These are phyloP conservation scores for Picea glauca DNA, from an alignment of 75 land plant species.

Conservation along the genomic window DNA sequence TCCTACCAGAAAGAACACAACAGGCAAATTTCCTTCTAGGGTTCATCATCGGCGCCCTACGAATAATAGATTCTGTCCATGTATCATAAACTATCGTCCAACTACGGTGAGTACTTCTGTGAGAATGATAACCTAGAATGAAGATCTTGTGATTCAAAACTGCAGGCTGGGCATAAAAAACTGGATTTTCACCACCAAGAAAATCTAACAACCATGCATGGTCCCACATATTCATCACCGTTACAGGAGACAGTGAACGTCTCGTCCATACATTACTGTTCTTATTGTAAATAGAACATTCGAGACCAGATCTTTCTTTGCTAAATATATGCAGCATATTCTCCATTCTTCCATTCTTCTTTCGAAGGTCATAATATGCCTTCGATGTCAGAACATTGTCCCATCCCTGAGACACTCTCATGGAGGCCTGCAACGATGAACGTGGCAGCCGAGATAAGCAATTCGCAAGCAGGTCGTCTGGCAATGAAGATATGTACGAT, in stretches of 20 bases:
- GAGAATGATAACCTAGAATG: constrained; percentile 30
- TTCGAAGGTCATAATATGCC: constrained; percentile 28
- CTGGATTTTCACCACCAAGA: constrained; percentile 15
- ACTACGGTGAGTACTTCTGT: constrained; percentile 13
- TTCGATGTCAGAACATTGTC: constrained; percentile 19
- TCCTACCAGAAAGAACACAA: constrained; percentile 49
- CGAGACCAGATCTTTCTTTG: constrained; percentile 26
- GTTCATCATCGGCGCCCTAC: constrained; percentile 45
- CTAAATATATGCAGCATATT: constrained; percentile 35
- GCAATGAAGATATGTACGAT: constrained; percentile 27
- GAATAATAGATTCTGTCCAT: constrained; percentile 47
- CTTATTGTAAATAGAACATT: constrained; percentile 27
- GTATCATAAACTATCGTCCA: constrained; percentile 53
- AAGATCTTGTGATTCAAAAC: constrained; percentile 56
- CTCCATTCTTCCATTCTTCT: constrained; percentile 22
- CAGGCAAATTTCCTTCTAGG: constrained; percentile 82
- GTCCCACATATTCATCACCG: background rate
- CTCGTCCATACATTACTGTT: constrained; percentile 29
- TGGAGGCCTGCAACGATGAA: constrained; percentile 28
- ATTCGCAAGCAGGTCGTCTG: constrained; percentile 81
- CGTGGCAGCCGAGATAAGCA: constrained; percentile 58
- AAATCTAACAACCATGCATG: constrained; percentile 1
- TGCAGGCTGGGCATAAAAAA: constrained; percentile 54
- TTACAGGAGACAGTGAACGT: constrained; percentile 18
- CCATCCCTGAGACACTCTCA: constrained; percentile 52